Percentiles rank a stretch among this genome's conserved stretches.
Evolutionary conservation across 495 filamentous ascomycete species (phyloP).

Genomic region (Lasiosphaeris hirsuta): DNA sequence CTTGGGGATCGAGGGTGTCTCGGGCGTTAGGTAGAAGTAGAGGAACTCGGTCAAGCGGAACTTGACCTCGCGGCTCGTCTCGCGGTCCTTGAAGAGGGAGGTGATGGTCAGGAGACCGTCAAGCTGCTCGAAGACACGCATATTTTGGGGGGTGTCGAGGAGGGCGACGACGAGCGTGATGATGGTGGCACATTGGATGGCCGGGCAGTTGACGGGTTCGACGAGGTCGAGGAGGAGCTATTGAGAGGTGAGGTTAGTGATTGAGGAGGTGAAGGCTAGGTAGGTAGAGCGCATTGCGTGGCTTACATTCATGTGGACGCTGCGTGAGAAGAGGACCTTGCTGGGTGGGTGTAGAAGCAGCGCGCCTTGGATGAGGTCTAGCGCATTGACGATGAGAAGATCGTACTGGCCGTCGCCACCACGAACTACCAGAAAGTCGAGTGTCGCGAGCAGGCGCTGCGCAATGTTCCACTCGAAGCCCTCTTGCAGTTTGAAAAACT

Average conservation of each 20-base stretch:
- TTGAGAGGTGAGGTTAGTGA: background rate
- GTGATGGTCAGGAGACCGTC: constrained; percentile 93
- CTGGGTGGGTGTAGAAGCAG: constrained; percentile 92
- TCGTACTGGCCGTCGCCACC: constrained; percentile 80
- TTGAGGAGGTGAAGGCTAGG: background rate
- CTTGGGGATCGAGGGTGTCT: constrained; percentile 58
- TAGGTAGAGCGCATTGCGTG: background rate
- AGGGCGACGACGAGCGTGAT: constrained; percentile 87
- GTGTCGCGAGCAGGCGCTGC: constrained; percentile 76
- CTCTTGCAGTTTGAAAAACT: constrained; percentile 96
- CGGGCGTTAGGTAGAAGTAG: constrained; percentile 97
- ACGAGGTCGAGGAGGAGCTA: constrained; percentile 88
- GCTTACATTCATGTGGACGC: constrained; percentile 87
- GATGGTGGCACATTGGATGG: constrained; percentile 84
- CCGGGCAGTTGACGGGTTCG: constrained; percentile 85
- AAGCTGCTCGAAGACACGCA: constrained; percentile 85
- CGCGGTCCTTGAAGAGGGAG: constrained; percentile 81
- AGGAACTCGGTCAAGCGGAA: constrained; percentile 91
- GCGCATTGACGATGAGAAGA: constrained; percentile 78
- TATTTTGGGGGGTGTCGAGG: constrained; percentile 77
- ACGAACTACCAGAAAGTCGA: constrained; percentile 83
- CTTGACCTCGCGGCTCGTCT: constrained; percentile 82
- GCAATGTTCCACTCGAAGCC: constrained; percentile 98
- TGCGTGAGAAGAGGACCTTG: constrained; percentile 79
- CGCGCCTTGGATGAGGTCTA: constrained; percentile 87